Base-by-base conservation (phyloP, 164 flowering plant species). In the Nelumbo lutea region DNA sequence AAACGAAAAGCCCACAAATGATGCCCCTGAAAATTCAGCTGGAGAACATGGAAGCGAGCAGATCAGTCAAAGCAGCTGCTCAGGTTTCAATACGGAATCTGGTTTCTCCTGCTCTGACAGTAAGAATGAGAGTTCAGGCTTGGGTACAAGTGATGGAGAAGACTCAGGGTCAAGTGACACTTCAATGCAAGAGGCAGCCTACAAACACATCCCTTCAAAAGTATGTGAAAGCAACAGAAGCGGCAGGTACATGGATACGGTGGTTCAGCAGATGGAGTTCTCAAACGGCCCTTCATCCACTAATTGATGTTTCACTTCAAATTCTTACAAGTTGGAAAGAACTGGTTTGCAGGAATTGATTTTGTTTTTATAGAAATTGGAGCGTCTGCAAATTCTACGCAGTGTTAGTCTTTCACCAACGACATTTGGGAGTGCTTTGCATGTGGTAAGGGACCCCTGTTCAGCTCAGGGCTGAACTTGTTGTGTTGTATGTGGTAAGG, bases 41-140 rank as follows among this genome's bases (percentile, higher is more conserved):
- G 57, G 57, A 53, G 14, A 72, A 60, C 39, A 68, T 55, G 68
- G 67, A 38, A 68, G 61, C 62, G 80, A 77, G 9, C 48, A 66
- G 14, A 63, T 13, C 10, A 82, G 77, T 70, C 78, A 79, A 0
- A 66, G 44, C 59, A 76, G 76, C 60, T 74, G 70, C 42, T 79
- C 75, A 1, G n/a, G n/a, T 47, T 71, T 65, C 56, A 80, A 80
- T 55, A 73, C 55, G 27, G 85, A 84, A 56, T 78, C 86, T 39
- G 74, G 72, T 11, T 48, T 78, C 47, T 71, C 87, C 7, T 61
- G 82, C 11, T 69, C 89, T 39, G 85, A 82, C 43, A 78, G 90
- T 78, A 82, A 82, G 75, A 72, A 55, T 42, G 82, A 56, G 62
- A 83, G 79, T 64, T 80, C 83, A 1, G 44, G 80, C 67, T 76